A percentile compares a stretch with the other conserved stretches of the same genome.
Conservation (phyloP, 768 basidiomycete genomes). For the Pulveroboletus sp. region DNA sequence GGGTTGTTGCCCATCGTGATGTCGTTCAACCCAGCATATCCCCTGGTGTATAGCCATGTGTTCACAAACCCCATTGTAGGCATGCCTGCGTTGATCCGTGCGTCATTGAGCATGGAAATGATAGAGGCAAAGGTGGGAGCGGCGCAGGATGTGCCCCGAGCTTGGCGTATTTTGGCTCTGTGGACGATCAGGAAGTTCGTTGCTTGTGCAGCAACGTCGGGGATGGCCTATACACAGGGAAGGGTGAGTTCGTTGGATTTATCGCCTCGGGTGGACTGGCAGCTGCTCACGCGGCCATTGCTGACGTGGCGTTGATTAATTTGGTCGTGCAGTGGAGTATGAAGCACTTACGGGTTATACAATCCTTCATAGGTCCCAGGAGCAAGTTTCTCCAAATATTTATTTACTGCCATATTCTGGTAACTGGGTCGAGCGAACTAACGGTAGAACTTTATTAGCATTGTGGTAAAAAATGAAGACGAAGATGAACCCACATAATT, state of each 20-base stretch:
- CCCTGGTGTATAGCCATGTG: conserved; percentile 52
- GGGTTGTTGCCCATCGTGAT: conserved; percentile 56
- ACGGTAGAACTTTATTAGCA: neutral
- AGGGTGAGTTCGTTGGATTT: neutral
- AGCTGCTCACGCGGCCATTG: conserved; percentile 45
- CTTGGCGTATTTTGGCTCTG: conserved; percentile 34
- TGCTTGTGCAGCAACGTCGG: conserved; percentile 66
- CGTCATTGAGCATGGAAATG: conserved; percentile 65
- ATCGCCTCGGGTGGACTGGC: neutral
- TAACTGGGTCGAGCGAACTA: conserved; percentile 56
- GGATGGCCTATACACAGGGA: conserved; percentile 48
- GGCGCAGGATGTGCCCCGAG: conserved; percentile 66
- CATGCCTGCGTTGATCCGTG: conserved; percentile 42
- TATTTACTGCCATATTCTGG: conserved; percentile 44
- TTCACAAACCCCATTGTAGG: conserved; percentile 62
- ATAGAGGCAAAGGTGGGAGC: conserved; percentile 64
- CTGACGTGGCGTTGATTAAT: conserved; percentile 24
- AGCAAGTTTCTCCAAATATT: conserved; percentile 45
- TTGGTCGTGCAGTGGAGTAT: neutral
- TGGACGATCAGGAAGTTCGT: conserved; percentile 47
- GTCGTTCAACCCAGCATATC: conserved; percentile 46
- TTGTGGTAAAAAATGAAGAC: neutral
- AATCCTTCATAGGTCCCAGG: conserved; percentile 53
- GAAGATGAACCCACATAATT: conserved; percentile 46
- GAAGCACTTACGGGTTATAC: conserved; percentile 51